A percentile compares a stretch with the other conserved stretches of the same genome.
Conservation (phyloP, 176 grass and related monocot genomes). For the Triticum urartu region DNA sequence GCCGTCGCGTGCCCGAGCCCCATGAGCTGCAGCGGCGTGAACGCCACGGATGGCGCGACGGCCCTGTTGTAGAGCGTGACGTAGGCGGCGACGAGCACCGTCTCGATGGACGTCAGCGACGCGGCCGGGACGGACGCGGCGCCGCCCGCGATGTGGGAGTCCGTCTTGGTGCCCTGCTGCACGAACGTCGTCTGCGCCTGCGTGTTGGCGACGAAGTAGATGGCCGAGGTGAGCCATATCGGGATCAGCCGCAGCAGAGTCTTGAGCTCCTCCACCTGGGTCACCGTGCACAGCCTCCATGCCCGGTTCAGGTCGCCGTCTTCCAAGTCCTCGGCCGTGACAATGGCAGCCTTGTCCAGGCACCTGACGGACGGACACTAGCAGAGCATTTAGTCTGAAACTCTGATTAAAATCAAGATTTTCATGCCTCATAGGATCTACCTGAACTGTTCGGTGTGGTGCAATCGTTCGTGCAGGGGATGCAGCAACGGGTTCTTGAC, state of each 20-base stretch:
- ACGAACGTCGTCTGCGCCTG: slow-evolving; percentile 48
- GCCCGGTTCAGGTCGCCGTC: background rate
- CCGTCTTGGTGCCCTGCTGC: slow-evolving; percentile 41
- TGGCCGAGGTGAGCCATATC: slow-evolving; percentile 40
- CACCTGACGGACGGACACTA: background rate
- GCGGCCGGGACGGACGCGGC: slow-evolving; percentile 17
- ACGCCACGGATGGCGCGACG: background rate
- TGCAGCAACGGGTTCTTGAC: slow-evolving; percentile 1
- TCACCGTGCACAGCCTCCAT: slow-evolving; percentile 43
- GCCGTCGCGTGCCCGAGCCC: slow-evolving; percentile 32
- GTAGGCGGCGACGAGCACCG: background rate
- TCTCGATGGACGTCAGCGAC: slow-evolving; percentile 32
- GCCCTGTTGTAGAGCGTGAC: slow-evolving; percentile 20
- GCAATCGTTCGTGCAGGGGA: background rate
- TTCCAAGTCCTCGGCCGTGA: slow-evolving; percentile 13
- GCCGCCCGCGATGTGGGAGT: background rate
- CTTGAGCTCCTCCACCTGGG: slow-evolving; percentile 45
- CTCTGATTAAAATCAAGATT: background rate
- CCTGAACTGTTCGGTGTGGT: slow-evolving; percentile 36
- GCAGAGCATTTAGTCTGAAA: background rate
- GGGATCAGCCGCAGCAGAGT: slow-evolving; percentile 34
- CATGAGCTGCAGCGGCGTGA: slow-evolving; percentile 40
- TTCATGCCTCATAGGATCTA: background rate
- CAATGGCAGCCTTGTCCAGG: slow-evolving; percentile 42
- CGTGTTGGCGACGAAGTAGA: slow-evolving; percentile 41